Evolutionary conservation across 2,329 filamentous ascomycete genomes (phyloP).

Genomic region (Claviceps monticola): DNA sequence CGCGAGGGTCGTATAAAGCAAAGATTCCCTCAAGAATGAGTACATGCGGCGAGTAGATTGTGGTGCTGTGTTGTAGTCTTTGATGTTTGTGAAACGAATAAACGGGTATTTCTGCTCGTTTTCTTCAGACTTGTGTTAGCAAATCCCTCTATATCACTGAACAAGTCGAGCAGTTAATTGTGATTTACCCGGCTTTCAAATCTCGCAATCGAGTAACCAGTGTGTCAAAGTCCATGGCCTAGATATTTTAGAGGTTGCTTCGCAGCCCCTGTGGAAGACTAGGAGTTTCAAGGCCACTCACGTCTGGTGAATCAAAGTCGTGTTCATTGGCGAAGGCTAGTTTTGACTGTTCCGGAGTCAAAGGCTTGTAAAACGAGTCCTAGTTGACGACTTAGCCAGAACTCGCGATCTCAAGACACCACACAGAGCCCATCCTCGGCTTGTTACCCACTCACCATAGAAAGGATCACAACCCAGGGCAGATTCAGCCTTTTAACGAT

Average conservation of each 20-base stretch:
- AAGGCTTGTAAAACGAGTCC: constrained; percentile 95
- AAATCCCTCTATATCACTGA: neutral
- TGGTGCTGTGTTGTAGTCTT: constrained; percentile 62
- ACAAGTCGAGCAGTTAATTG: constrained; percentile 4
- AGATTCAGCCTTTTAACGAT: constrained; percentile 83
- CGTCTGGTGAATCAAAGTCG: constrained; percentile 85
- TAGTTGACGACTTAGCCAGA: constrained; percentile 24
- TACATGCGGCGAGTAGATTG: constrained; percentile 92
- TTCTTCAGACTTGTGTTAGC: constrained; percentile 32
- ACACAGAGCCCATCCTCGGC: neutral
- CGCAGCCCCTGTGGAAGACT: neutral
- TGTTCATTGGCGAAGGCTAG: constrained; percentile 82
- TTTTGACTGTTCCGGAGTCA: constrained; percentile 64
- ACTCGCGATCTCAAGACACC: neutral
- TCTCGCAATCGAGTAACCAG: constrained; percentile 67
- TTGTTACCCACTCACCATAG: constrained; percentile 52
- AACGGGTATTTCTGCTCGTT: constrained; percentile 78
- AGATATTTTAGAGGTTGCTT: constrained; percentile 1
- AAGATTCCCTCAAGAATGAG: constrained; percentile 93
- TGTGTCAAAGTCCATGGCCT: constrained; percentile 86
- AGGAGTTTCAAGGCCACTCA: constrained; percentile 13
- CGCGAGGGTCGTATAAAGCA: constrained; percentile 75
- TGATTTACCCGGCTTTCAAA: constrained; percentile 73
- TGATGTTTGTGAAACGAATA: constrained; percentile 94
- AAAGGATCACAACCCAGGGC: constrained; percentile 95